Evolutionary conservation across 306 rosid species (phyloP), one percentile per base, ranked within the genome.

Genomic region (Datisca glomerata): DNA sequence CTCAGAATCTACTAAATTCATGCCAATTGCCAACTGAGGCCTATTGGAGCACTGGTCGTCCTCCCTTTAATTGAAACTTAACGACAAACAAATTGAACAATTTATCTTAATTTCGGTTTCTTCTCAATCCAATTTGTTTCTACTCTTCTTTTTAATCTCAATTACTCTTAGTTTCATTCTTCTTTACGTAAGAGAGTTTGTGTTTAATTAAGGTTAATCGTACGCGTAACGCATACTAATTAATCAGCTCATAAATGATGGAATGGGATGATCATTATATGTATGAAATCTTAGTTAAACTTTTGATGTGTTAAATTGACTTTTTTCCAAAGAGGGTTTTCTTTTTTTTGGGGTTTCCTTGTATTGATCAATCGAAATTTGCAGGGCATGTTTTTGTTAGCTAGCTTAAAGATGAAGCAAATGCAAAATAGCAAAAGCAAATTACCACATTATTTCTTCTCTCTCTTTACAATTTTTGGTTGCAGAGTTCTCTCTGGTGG

Each of bases 1-100:
- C 80, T 13, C 97, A 78, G 61, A 78, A 84, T 70, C 83, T 89
- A 35, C 66, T 89, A 43, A 89, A 79, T 66, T 63, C 96, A 13
- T 69, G 79, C 56, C 94, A 82, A 71, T 62, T 87, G 65, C 82
- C 97, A 3, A 17, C 87, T 24, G 95, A 80, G 10, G 89, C 76
- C 17, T 83, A 69, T 35, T 89, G 97, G 97, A 69, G 75, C 18
- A 50, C 61, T 27, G 76, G 61, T 57, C 85, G 91, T 28, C 79
- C 97, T 29, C 73, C 95, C 13, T 89, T 74, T 53, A 74, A 54
- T 14, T 4, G 4, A 24, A 20, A 24, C n/a, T 13, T 10, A 50
- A 33, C 2, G 3, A 12, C 3, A 34, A 7, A 31, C 2, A 18
- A 41, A 3, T 3, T 2, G 9, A 31, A 22, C 3, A 7, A 34